Base-by-base conservation (phyloP, 176 grass and related monocot species). In the Oryza australiensis region DNA sequence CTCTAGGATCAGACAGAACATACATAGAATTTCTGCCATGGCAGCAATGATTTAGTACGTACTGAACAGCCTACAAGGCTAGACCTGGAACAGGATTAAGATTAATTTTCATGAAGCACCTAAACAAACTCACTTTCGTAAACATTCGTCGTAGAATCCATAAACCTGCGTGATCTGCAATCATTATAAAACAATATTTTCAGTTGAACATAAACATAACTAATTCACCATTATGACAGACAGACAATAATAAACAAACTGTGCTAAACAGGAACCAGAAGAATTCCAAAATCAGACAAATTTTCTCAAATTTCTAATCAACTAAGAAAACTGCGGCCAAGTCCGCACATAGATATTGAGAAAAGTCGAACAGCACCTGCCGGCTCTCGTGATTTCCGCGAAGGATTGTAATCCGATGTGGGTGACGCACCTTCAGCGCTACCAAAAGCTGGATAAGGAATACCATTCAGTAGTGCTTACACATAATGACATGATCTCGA, bases 351-450 rank as follows among this genome's bases (percentile, higher is more conserved):
- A 64, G 20, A 42, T 41, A 76, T 28, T 35, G n/a, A 55, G 14
- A 65, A 82, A 57, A 34, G 23, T 83, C 14, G 27, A 18, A 46
- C 28, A 45, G 78, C 86, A 89, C 88, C 95, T 98, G 95, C 20
- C 93, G 90, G 77, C 95, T 98, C 76, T 98, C 95, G 10, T 98
- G 95, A 77, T 98, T 98, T 73, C 95, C 95, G 77, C 95, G 91
- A 64, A 98, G 92, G 82, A 98, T 91, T 4, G 95, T 98, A 84
- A 98, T 98, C 65, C 92, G 90, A 16, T 93, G 88, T 77, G 95
- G 88, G 69, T 98, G 92, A 24, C 92, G 92, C 73, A 98, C 95
- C 81, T 98, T 98, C 53, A 98, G 83, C 40, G 92, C 88, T 82
- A 98, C 92, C 87, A 98, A 86, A 70, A 98, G 90, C 95, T 98